Evolutionary conservation across 176 grass and related monocot genomes (phyloP), one percentile per base, ranked within the genome.

Genomic region (Zizania latifolia): DNA sequence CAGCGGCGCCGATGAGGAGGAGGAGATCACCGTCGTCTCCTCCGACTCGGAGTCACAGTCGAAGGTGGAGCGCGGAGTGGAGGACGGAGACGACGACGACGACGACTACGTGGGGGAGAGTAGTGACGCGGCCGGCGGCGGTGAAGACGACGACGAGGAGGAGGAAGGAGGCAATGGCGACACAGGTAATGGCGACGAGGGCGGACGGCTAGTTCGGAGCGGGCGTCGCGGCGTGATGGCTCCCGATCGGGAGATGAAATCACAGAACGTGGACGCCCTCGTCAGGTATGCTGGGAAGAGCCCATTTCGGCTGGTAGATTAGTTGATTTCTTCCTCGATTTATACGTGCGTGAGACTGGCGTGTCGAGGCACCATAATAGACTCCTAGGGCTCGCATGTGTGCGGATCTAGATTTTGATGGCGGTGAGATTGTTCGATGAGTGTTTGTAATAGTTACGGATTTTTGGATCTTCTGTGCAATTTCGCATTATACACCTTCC

Each of bases 211-310:
- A 26, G 43, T 81, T 45, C 63, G 45, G 53, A 55, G 77, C 21
- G 30, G 59, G 39, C 65, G 72, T 15, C 57, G 77, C 11, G 59
- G 63, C 6, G 56, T 29, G 10, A 21, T 26, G 34, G 35, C 32
- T n/a, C 72, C 78, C 58, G 79, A 92, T 68, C 55, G 60, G 71
- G 92, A 92, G 54, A 79, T 64, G 70, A 99, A 99, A 50, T 99
- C 87, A 28, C 89, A 94, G 68, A 98, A 94, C 44, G 91, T 98
- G 2, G 89, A 86, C n/a, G 92, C 87, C 65, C 84, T 94, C 12
- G 82, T 99, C 50, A 99, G 89, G 96, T 99, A 88, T 21, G 39
- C 15, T 67, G 74, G n/a, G 23, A 28, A 63, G 8, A 10, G 4
- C 11, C 48, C 51, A 82, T 62, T 62, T 69, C 12, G 24, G 35